A percentile compares a stretch with the other conserved stretches of the same genome.
phyloP scores from a whole-genome alignment of 2,329 filamentous ascomycete species.

The Reticulascus tulasneorum region DNA sequence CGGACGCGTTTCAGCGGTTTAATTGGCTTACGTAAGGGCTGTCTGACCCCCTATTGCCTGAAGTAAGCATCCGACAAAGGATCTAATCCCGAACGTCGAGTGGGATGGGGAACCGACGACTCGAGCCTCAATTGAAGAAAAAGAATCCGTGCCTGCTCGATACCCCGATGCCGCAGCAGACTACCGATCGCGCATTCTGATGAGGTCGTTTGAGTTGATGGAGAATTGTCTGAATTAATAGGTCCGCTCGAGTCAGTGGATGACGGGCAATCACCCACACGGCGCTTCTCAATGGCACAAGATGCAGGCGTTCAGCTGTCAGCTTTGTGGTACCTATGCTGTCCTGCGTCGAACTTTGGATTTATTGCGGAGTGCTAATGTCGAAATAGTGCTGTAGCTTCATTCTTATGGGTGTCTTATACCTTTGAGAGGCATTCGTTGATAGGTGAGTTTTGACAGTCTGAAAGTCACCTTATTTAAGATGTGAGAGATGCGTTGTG shows the following conservation, averaged over 20 bases:
- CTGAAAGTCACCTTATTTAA: not conserved
- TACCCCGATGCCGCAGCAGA: no score
- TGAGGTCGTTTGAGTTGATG: no score
- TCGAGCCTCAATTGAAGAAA: no score
- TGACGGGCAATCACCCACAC: not conserved
- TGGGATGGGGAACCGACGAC: no score
- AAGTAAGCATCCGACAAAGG: no score
- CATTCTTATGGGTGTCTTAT: slow-evolving; percentile 44
- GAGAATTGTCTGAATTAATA: not conserved
- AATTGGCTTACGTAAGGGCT: slow-evolving; percentile 6
- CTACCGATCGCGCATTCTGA: no score
- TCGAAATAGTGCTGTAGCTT: slow-evolving; percentile 36
- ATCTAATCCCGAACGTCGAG: no score
- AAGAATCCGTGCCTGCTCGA: no score
- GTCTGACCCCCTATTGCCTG: slow-evolving; percentile 2
- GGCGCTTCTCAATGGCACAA: slow-evolving; percentile 21
- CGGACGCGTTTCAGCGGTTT: slow-evolving; percentile 2
- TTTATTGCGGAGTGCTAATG: not conserved
- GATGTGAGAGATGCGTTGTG: no score
- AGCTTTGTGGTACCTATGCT: slow-evolving; percentile 28
- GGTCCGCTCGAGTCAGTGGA: not conserved
- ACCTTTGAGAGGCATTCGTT: slow-evolving; percentile 45
- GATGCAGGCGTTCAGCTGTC: slow-evolving; percentile 28
- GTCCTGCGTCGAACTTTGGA: not conserved
- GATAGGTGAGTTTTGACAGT: slow-evolving; percentile 32